Conservation (phyloP, 2,329 filamentous ascomycete genomes). For the Cylindrodendrum hubeiense region DNA sequence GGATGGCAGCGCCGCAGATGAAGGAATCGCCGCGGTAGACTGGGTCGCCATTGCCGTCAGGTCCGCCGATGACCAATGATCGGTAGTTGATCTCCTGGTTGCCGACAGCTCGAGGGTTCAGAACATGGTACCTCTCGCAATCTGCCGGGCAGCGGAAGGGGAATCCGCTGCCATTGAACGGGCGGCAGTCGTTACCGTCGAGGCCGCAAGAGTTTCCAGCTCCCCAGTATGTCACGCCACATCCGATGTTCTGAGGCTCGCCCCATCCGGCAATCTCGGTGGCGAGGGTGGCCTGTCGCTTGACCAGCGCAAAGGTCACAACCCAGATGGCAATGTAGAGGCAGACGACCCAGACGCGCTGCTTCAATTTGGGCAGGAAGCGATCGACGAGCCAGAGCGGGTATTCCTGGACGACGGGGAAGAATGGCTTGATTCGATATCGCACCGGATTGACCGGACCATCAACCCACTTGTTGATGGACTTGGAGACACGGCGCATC, state of each 20-base stretch:
- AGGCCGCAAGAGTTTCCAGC: conserved; percentile 79
- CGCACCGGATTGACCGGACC: conserved; percentile 67
- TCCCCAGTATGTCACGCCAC: conserved; percentile 78
- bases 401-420: conserved; percentile 75
- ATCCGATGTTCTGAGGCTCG: conserved; percentile 73
- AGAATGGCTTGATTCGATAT: conserved; percentile 66
- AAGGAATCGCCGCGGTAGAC: conserved; percentile 91
- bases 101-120: conserved; percentile 82
- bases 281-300: conserved; percentile 70
- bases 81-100: conserved; percentile 74
- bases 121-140: conserved; percentile 73
- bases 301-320: conserved; percentile 75
- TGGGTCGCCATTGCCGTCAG: conserved; percentile 59
- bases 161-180: conserved; percentile 77
- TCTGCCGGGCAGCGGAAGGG: conserved; percentile 82
- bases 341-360: conserved; percentile 70
- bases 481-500: conserved; percentile 59
- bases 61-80: conserved; percentile 77
- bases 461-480: conserved; percentile 62
- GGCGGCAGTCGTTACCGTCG: conserved; percentile 80
- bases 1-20: conserved; percentile 86
- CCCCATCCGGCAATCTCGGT: conserved; percentile 77
- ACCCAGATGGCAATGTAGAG: conserved; percentile 76
- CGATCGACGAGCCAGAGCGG: conserved; percentile 74
- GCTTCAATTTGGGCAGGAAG: conserved; percentile 69